Conservation (phyloP, 768 basidiomycete genomes). For the Aureoboletus auriporus region DNA sequence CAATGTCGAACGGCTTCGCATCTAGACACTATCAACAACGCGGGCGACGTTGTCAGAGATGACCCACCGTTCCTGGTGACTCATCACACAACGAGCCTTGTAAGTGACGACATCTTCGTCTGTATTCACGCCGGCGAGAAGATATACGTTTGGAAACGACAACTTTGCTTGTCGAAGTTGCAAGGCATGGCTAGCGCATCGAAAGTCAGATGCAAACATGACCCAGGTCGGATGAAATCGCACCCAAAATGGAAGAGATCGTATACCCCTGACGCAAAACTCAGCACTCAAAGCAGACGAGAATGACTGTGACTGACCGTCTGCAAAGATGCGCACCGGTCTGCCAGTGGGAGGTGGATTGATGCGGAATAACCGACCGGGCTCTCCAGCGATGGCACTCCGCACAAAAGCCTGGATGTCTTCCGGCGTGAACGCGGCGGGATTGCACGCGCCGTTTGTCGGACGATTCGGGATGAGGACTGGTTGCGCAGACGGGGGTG, state of each 20-base stretch:
- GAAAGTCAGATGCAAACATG: slow-evolving; percentile 3
- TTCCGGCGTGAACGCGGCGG: slow-evolving; percentile 63
- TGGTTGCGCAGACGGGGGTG: slow-evolving; percentile 27
- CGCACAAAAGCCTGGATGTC: slow-evolving; percentile 78
- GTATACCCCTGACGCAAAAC: slow-evolving; percentile 68
- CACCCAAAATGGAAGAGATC: slow-evolving; percentile 97
- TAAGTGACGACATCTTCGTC: slow-evolving; percentile 76
- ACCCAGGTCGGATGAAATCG: slow-evolving; percentile 19
- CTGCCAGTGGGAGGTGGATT: slow-evolving; percentile 78
- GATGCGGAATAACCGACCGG: slow-evolving; percentile 70
- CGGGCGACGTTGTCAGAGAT: background rate
- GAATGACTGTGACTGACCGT: slow-evolving; percentile 53
- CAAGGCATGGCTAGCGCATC: slow-evolving; percentile 72
- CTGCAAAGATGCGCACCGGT: slow-evolving; percentile 89
- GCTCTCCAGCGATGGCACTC: slow-evolving; percentile 69
- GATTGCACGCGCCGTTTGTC: slow-evolving; percentile 47
- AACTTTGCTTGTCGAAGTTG: slow-evolving; percentile 96
- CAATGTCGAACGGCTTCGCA: slow-evolving; percentile 93
- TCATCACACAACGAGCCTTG: slow-evolving; percentile 86
- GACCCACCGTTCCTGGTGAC: slow-evolving; percentile 75
- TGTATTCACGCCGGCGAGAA: slow-evolving; percentile 90
- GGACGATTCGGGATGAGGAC: slow-evolving; percentile 39
- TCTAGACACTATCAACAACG: slow-evolving; percentile 34
- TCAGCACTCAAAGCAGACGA: background rate
- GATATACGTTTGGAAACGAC: slow-evolving; percentile 84